Evolutionary conservation across 2,329 filamentous ascomycete species (phyloP).

Genomic region (Aureobasidium pullulans): DNA sequence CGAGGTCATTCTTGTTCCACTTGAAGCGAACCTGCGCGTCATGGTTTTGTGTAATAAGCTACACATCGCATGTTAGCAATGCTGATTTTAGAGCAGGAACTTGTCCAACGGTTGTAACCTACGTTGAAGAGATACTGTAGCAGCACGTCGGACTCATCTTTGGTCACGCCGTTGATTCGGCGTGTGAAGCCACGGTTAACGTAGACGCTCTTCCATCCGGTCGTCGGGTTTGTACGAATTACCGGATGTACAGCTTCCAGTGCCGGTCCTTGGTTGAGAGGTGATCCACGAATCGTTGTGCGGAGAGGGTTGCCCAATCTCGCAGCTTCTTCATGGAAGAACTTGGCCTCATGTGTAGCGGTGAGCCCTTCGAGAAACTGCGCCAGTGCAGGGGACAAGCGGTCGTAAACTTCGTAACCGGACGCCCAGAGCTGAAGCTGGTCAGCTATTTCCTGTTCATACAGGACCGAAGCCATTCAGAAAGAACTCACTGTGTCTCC

Average conservation of each 20-base stretch:
- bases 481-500: conserved; percentile 33
- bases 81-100: neutral
- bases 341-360: conserved; percentile 31
- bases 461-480: neutral
- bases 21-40: conserved; percentile 63
- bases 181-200: conserved; percentile 53
- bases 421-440: conserved; percentile 28
- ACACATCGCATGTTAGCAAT: conserved; percentile 27
- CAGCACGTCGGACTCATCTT: conserved; percentile 12
- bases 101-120: neutral
- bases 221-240: conserved; percentile 53
- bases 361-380: conserved; percentile 49
- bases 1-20: conserved; percentile 58
- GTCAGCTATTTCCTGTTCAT: neutral
- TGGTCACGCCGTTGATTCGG: conserved; percentile 51
- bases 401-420: conserved; percentile 51
- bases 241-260: conserved; percentile 49
- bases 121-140: conserved; percentile 14
- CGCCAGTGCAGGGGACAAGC: conserved; percentile 49
- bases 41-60: conserved; percentile 49
- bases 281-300: conserved; percentile 46
- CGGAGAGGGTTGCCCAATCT: conserved; percentile 41
- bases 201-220: conserved; percentile 55
- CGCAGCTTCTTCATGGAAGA: conserved; percentile 47
- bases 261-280: conserved; percentile 25